Conservation (phyloP, 192 early-diverging fungal genomes). For the Linnemannia hyalina region DNA sequence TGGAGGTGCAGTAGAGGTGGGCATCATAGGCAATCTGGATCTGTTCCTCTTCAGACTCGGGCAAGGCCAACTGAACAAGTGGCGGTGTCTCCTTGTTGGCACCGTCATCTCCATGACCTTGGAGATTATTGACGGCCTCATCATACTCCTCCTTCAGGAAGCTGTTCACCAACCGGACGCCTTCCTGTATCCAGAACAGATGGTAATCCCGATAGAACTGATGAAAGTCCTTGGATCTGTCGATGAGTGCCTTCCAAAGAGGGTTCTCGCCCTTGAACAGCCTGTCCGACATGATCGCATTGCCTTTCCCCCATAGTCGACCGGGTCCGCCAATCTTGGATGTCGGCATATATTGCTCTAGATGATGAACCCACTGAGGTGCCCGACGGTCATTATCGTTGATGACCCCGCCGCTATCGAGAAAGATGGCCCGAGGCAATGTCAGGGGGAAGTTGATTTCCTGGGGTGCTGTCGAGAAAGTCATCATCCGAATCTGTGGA, state of each 20-base stretch:
- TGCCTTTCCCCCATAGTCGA: constrained; percentile 21
- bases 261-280: constrained; percentile 11
- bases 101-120: neutral
- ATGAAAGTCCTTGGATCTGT: neutral
- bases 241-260: constrained; percentile 10
- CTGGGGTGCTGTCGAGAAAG: neutral
- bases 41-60: constrained; percentile 30
- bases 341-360: constrained; percentile 23
- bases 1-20: constrained; percentile 20
- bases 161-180: constrained; percentile 13
- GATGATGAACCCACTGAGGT: constrained; percentile 32
- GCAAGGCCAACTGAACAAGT: constrained; percentile 5
- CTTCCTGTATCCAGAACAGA: constrained; percentile 21
- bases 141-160: constrained; percentile 25
- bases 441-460: neutral
- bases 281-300: constrained; percentile 1
- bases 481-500: neutral
- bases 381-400: constrained; percentile 31
- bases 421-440: constrained; percentile 37
- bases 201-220: constrained; percentile 19
- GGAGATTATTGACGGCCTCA: neutral
- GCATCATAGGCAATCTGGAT: constrained; percentile 15
- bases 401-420: constrained; percentile 49
- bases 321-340: constrained; percentile 29
- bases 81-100: neutral